Conservation (phyloP, 441 rosid genomes). For the Eutrema salsugineum region DNA sequence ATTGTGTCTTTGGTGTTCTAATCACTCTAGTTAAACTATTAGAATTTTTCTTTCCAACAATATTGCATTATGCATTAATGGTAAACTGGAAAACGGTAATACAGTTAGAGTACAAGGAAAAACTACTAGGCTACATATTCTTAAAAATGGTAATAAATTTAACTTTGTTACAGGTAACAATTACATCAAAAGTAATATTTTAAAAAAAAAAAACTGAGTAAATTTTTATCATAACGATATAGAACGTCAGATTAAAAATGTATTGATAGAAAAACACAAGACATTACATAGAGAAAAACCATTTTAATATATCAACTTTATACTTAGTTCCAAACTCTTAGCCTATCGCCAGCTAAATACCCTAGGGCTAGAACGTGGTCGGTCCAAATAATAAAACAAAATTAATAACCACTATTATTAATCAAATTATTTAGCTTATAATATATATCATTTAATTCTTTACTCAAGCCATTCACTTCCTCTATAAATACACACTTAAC, state of each 20-base stretch:
- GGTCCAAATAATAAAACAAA: constrained; percentile 16
- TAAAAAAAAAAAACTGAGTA: not conserved
- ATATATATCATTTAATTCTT: not conserved
- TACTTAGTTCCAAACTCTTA: constrained; percentile 3
- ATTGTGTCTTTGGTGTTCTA: not conserved
- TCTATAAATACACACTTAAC: constrained; percentile 12
- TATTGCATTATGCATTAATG: too few species aligned
- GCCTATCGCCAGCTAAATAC: constrained; percentile 24
- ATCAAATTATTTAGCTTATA: constrained; percentile 8
- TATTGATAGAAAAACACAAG: not conserved
- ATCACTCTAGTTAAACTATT: not conserved
- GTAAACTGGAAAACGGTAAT: too few species aligned
- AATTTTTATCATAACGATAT: not conserved
- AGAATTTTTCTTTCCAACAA: too few species aligned
- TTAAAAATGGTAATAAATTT: too few species aligned
- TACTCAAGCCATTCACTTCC: not conserved
- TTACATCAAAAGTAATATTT: too few species aligned
- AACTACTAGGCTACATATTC: too few species aligned
- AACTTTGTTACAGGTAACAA: not conserved
- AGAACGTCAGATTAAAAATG: not conserved
- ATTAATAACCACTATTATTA: constrained; percentile 1
- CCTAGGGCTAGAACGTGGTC: constrained; percentile 19
- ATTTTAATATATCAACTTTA: constrained; percentile 5
- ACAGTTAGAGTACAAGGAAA: too few species aligned
- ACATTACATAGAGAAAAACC: not conserved